A percentile compares a stretch with the other conserved stretches of the same genome.
phyloP scores from a whole-genome alignment of 148 eudicot genomes.

The Vaccinium darrowii region DNA sequence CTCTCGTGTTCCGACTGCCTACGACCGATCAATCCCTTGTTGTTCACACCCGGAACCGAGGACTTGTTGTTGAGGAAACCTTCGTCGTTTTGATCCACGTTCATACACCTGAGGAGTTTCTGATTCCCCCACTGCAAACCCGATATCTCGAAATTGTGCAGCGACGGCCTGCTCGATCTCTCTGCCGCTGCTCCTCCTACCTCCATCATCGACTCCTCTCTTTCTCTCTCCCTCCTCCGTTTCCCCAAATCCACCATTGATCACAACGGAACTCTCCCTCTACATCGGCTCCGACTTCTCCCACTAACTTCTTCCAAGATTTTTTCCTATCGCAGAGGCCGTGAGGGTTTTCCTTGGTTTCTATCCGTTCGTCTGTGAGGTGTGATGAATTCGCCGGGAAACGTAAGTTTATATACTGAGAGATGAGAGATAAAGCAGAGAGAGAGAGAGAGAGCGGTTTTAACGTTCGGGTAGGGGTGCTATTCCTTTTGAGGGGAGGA shows the following conservation, averaged over 20 bases:
- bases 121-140: conserved; percentile 65
- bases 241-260: conserved; percentile 22
- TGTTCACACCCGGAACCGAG: conserved; percentile 4
- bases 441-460: conserved; percentile 14
- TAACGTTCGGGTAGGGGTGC: conserved; percentile 20
- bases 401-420: conserved; percentile 1
- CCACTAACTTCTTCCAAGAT: background rate
- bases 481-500: background rate
- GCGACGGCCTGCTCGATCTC: conserved; percentile 49
- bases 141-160: conserved; percentile 60
- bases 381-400: conserved; percentile 34
- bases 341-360: conserved; percentile 7
- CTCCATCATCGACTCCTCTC: conserved; percentile 27
- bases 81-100: conserved; percentile 26
- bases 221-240: conserved; percentile 9
- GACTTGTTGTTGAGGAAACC: conserved; percentile 18
- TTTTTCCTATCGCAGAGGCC: conserved; percentile 1
- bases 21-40: conserved; percentile 14
- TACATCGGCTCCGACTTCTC: background rate
- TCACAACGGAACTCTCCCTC: background rate
- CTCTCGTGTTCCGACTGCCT: no score
- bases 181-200: conserved; percentile 29
- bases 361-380: background rate
- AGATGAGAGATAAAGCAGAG: background rate
- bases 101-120: conserved; percentile 39